Base-by-base conservation (phyloP, 1,284 basidiomycete genomes). In the Boletus sp. region DNA sequence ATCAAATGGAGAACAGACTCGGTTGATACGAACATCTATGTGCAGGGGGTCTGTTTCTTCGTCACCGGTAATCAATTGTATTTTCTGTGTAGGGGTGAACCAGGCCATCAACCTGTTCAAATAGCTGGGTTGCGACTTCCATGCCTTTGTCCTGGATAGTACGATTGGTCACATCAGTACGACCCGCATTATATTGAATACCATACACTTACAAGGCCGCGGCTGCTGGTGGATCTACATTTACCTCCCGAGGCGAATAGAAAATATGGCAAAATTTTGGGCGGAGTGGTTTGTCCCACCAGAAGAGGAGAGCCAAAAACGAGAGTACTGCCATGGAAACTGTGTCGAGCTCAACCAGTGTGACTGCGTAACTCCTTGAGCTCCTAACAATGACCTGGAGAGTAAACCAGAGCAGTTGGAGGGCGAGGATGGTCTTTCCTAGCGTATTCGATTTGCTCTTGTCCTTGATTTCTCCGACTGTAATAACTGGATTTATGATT, bases 401-500 rank as follows among this genome's bases (percentile, higher is more conserved):
- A 4, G 12, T 36, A n/a, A 46, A 48, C 34, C 42, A 38, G 14
- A 38, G 1, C 8, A 46, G 12, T 5, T 48, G 46, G 4, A 48
- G 1, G 1, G 2, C 17, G 12, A 48, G 29, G 17, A 48, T 25
- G 2, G 14, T 17, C 27, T 48, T 46, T 30, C 42, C 46, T 2
- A 35, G 3, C 4, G 3, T 4, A 8, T 46, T 25, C 4, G 45
- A 25, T 19, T 46, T 46, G 22, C 38, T 46, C 32, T 8, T 22
- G 17, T 32, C 39, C 32, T 16, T 36, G 27, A 51, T 51, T 2
- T 51, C 32, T 9, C 37, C 22, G 1, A 12, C 33, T 5, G 37
- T 41, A 5, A 51, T n/a, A 1, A 22, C 2, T 4, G 49, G 50
- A n/a, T 51, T 51, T 9, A 37, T 34, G 3, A 52, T 41, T 5